phyloP scores from a whole-genome alignment of 352 stramenopile genomes.

The Phytopythium cucurbitacearum region DNA sequence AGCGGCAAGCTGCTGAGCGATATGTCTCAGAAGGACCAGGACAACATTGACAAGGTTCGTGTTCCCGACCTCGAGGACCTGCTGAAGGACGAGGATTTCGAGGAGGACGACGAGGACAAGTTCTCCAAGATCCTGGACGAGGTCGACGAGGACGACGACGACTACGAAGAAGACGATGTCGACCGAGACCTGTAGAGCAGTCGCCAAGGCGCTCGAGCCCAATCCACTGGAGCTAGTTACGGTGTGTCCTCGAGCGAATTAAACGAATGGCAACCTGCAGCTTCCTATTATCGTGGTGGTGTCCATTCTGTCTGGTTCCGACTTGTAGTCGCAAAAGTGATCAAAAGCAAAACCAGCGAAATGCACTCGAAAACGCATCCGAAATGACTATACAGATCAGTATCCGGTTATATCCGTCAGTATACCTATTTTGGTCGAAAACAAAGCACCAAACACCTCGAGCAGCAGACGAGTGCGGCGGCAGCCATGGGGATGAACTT shows the following conservation, averaged over 20 bases:
- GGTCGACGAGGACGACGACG: constrained; percentile 51
- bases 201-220: constrained; percentile 4
- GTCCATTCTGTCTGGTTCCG: too few relatives aligned
- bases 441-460: too few relatives aligned
- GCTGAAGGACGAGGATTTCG: constrained; percentile 81
- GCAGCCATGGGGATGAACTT: constrained; percentile 82
- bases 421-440: too few relatives aligned
- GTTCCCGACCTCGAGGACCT: constrained; percentile 83
- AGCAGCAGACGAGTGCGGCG: not conserved
- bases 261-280: too few relatives aligned
- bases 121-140: constrained; percentile 83
- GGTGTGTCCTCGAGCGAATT: too few relatives aligned
- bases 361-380: too few relatives aligned
- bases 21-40: constrained; percentile 96
- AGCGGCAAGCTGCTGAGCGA: constrained; percentile 97
- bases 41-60: constrained; percentile 97
- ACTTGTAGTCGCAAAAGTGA: too few relatives aligned
- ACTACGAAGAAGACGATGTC: constrained; percentile 27
- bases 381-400: too few relatives aligned
- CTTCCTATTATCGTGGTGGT: too few relatives aligned
- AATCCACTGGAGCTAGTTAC: constrained; percentile 4
- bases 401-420: too few relatives aligned
- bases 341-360: too few relatives aligned
- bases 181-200: constrained; percentile 70
- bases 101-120: constrained; percentile 66